A percentile compares a stretch with the other conserved stretches of the same genome.
Evolutionary conservation across 1,284 basidiomycete species (phyloP).

Genomic region (Moesziomyces sp.): DNA sequence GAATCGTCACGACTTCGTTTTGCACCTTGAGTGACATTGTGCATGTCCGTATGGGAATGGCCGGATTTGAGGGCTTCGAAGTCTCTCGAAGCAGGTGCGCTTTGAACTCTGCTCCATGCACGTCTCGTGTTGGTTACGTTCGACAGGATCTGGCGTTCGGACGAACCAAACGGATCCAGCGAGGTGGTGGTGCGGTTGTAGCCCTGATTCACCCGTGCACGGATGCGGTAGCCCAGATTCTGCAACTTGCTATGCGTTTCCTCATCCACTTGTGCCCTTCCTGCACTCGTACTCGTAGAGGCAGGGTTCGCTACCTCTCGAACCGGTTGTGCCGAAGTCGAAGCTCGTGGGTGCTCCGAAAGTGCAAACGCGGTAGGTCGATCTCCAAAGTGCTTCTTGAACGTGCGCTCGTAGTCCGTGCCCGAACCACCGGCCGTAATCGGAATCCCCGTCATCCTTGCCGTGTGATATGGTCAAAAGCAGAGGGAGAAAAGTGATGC

Average conservation of each 20-base stretch:
- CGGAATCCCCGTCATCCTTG: constrained; percentile 1
- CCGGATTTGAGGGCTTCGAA: not conserved
- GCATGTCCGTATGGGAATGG: too few species aligned
- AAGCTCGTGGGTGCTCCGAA: not conserved
- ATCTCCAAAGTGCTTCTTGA: constrained; percentile 40
- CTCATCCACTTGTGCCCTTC: constrained; percentile 3
- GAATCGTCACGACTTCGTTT: too few species aligned
- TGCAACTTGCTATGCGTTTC: constrained; percentile 13
- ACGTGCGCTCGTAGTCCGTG: constrained; percentile 7
- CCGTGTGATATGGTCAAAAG: too few species aligned
- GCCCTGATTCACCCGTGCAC: constrained; percentile 28
- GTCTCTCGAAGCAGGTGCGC: constrained; percentile 3
- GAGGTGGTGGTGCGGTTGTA: constrained; percentile 8
- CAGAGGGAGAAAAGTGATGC: too few species aligned
- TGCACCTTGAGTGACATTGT: too few species aligned
- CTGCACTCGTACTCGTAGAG: too few species aligned
- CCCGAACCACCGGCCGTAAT: constrained; percentile 5
- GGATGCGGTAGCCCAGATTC: constrained; percentile 31
- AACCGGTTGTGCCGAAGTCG: too few species aligned
- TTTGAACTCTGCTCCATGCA: constrained; percentile 6
- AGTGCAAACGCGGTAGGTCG: constrained; percentile 27
- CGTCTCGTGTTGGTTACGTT: constrained; percentile 10
- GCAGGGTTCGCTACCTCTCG: too few species aligned
- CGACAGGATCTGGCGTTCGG: constrained; percentile 10
- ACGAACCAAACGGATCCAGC: not conserved